phyloP scores from a whole-genome alignment of 1,139 yeast species.

The Debaryomycetaceae sp. region DNA sequence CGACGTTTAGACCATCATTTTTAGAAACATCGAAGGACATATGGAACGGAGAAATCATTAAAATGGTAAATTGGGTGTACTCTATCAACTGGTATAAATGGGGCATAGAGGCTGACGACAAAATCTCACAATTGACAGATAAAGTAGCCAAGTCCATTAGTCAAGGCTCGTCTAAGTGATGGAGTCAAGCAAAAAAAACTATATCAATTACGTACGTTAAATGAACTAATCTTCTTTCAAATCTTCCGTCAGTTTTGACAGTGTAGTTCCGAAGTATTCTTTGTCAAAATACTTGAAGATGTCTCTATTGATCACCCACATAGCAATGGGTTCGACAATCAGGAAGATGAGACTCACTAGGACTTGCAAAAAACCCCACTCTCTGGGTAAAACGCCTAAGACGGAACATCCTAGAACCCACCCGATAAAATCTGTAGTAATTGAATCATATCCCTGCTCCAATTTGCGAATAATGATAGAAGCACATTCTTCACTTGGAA shows the following conservation, averaged over 20 bases:
- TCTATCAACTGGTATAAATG: conserved; percentile 49
- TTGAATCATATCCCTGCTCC: conserved; percentile 63
- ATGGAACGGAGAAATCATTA: conserved; percentile 77
- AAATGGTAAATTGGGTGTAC: conserved; percentile 64
- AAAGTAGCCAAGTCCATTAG: conserved; percentile 24
- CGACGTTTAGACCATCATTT: conserved; percentile 23
- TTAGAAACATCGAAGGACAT: conserved; percentile 70
- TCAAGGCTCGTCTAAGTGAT: conserved; percentile 13
- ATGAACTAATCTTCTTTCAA: neutral
- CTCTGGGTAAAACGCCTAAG: conserved; percentile 70
- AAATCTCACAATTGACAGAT: conserved; percentile 27
- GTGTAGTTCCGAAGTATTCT: conserved; percentile 1
- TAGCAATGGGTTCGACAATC: conserved; percentile 63
- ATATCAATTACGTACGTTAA: conserved; percentile 2
- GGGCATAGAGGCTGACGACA: conserved; percentile 38
- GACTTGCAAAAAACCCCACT: conserved; percentile 54
- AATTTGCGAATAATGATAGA: conserved; percentile 54
- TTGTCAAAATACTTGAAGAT: conserved; percentile 47
- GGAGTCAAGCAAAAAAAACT: conserved; percentile 3
- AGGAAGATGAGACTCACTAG: conserved; percentile 48
- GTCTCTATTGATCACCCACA: conserved; percentile 51
- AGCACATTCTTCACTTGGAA: conserved; percentile 67
- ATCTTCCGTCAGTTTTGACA: neutral
- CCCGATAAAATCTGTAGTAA: conserved; percentile 82
- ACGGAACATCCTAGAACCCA: conserved; percentile 72